A percentile compares a stretch with the other conserved stretches of the same genome.
Conservation (phyloP, 2,329 filamentous ascomycete genomes). For the Colletotrichum tanaceti region DNA sequence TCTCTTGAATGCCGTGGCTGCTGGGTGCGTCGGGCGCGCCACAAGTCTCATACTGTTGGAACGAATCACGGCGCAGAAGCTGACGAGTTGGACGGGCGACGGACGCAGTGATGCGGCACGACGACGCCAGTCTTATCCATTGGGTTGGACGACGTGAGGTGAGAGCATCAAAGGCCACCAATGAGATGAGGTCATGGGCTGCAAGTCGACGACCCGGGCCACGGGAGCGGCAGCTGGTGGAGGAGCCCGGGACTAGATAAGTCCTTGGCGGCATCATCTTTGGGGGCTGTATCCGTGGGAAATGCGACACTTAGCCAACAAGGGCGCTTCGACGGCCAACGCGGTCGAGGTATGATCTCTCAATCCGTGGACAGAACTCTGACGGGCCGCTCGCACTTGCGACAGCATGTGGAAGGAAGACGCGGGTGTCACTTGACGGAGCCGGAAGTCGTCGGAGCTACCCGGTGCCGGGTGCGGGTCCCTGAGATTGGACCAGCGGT, state of each 20-base stretch:
- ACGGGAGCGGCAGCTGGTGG: slow-evolving; percentile 31
- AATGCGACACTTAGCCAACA: not conserved
- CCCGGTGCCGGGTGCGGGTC: not conserved
- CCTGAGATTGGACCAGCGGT: not conserved
- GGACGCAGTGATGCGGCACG: slow-evolving; percentile 36
- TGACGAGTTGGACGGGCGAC: slow-evolving; percentile 28
- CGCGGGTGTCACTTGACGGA: not conserved
- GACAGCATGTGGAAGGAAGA: too few species aligned
- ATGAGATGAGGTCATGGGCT: slow-evolving; percentile 13
- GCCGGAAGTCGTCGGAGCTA: not conserved
- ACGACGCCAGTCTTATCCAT: slow-evolving; percentile 31
- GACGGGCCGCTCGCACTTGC: not conserved
- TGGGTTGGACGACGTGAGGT: slow-evolving; percentile 18
- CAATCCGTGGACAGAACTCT: not conserved
- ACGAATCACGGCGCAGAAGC: slow-evolving; percentile 26
- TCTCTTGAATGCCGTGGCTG: slow-evolving; percentile 20
- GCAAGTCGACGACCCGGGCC: slow-evolving; percentile 25
- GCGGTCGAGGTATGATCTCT: not conserved
- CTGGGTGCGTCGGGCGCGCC: slow-evolving; percentile 13
- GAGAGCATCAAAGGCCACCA: slow-evolving; percentile 25
- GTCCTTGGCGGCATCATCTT: slow-evolving; percentile 1
- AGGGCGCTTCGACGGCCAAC: not conserved
- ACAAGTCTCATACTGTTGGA: slow-evolving; percentile 1
- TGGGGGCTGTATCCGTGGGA: not conserved
- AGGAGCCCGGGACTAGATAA: slow-evolving; percentile 14